Conservation (phyloP, 306 rosid species). For the Nissolia schottii region DNA sequence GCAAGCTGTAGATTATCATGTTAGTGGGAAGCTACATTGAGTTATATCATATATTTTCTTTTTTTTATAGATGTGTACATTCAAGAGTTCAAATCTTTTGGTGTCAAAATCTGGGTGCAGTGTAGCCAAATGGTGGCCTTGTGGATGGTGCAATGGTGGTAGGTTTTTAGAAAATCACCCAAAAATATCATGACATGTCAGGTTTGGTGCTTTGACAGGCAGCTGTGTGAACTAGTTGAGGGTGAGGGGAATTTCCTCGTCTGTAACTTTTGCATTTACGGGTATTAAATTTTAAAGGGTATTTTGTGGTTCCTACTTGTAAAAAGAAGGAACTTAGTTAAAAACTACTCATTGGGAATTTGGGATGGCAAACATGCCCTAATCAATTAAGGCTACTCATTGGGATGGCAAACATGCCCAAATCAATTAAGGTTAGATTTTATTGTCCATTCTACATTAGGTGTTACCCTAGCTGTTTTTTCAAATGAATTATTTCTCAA, state of each 20-base stretch:
- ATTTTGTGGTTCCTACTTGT: not conserved
- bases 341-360: no score
- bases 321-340: no score
- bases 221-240: not conserved
- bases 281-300: not conserved
- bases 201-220: not conserved
- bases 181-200: not conserved
- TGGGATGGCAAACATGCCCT: no score
- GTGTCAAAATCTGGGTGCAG: not conserved
- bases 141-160: not conserved
- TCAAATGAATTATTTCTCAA: no score
- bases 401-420: not conserved
- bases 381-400: not conserved
- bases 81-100: constrained; percentile 5
- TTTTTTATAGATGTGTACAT: not conserved
- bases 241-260: not conserved
- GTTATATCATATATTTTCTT: not conserved
- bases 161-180: not conserved
- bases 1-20: not conserved
- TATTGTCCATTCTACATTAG: no score
- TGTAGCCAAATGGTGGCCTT: not conserved
- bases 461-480: no score
- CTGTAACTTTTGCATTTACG: not conserved
- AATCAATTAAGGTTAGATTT: no score
- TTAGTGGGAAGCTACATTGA: constrained; percentile 20